Evolutionary conservation across 805 yeast species (phyloP).

Genomic region (Metschnikowia colocasiae): DNA sequence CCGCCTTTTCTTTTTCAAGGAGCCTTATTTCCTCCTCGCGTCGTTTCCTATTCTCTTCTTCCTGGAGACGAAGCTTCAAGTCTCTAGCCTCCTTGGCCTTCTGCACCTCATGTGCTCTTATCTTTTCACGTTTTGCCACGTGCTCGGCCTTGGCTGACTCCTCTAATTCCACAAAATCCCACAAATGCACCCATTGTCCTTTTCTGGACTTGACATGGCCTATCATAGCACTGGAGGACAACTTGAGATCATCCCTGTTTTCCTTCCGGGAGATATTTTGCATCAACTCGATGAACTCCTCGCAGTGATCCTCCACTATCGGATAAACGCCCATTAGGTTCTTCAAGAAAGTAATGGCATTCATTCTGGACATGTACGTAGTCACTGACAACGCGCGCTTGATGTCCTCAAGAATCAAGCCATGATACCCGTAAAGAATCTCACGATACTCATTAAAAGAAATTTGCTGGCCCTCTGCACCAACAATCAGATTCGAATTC

Average conservation of each 20-base stretch:
- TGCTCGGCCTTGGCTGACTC: slow-evolving; percentile 39
- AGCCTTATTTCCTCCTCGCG: slow-evolving; percentile 11
- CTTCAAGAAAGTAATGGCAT: slow-evolving; percentile 74
- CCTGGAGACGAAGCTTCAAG: slow-evolving; percentile 10
- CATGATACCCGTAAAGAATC: slow-evolving; percentile 55
- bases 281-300: slow-evolving; percentile 44
- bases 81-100: slow-evolving; percentile 16
- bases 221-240: slow-evolving; percentile 68
- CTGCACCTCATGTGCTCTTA: slow-evolving; percentile 15
- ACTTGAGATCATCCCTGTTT: slow-evolving; percentile 70
- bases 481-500: not conserved
- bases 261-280: slow-evolving; percentile 50
- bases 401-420: slow-evolving; percentile 42
- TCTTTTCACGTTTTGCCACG: slow-evolving; percentile 21
- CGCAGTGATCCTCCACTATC: slow-evolving; percentile 62
- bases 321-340: slow-evolving; percentile 65
- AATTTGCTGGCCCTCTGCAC: slow-evolving; percentile 1
- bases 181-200: slow-evolving; percentile 46
- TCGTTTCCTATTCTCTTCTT: slow-evolving; percentile 13
- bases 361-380: slow-evolving; percentile 76
- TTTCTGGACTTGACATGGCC: slow-evolving; percentile 61
- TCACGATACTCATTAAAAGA: slow-evolving; percentile 35
- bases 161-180: slow-evolving; percentile 54
- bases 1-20: slow-evolving; percentile 4
- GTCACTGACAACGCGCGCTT: slow-evolving; percentile 40